A percentile compares a stretch with the other conserved stretches of the same genome.
phyloP scores from a whole-genome alignment of 495 filamentous ascomycete genomes.

The Xylaria flabelliformis region DNA sequence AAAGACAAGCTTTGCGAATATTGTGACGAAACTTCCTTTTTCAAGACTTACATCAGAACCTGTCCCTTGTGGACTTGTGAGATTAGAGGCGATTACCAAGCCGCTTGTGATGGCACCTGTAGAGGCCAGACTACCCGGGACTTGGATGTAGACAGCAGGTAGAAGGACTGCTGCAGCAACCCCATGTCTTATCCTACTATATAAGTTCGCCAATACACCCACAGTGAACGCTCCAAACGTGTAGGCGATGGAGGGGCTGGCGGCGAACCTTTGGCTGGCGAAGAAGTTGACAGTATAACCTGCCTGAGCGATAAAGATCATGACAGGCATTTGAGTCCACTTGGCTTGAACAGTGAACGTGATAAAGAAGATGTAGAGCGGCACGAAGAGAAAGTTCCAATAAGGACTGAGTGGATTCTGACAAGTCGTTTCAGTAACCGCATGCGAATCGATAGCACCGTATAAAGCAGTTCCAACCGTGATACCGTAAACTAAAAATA shows the following conservation, averaged over 20 bases:
- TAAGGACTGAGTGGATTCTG: slow-evolving; percentile 61
- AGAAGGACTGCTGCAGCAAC: slow-evolving; percentile 85
- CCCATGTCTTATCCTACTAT: slow-evolving; percentile 77
- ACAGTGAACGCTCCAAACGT: slow-evolving; percentile 83
- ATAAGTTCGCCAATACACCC: slow-evolving; percentile 82
- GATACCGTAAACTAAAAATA: slow-evolving; percentile 92
- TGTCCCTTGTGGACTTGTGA: slow-evolving; percentile 51
- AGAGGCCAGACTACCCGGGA: slow-evolving; percentile 84
- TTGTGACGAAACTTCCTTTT: not conserved
- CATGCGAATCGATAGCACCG: slow-evolving; percentile 74
- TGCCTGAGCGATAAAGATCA: slow-evolving; percentile 76
- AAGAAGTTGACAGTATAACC: slow-evolving; percentile 87
- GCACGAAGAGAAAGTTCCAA: slow-evolving; percentile 74
- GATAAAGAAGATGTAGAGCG: slow-evolving; percentile 78
- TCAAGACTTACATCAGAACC: slow-evolving; percentile 10
- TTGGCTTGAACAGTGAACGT: slow-evolving; percentile 85
- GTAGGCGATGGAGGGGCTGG: slow-evolving; percentile 80
- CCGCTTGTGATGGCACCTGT: slow-evolving; percentile 72
- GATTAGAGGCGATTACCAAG: slow-evolving; percentile 70
- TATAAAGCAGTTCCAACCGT: slow-evolving; percentile 90
- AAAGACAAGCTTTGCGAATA: not conserved
- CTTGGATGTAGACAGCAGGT: slow-evolving; percentile 89
- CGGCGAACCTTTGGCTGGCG: slow-evolving; percentile 68
- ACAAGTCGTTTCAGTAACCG: slow-evolving; percentile 74
- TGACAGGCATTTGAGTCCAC: slow-evolving; percentile 81